Base-by-base conservation (phyloP, 2,329 filamentous ascomycete species). In the Onygena corvina region DNA sequence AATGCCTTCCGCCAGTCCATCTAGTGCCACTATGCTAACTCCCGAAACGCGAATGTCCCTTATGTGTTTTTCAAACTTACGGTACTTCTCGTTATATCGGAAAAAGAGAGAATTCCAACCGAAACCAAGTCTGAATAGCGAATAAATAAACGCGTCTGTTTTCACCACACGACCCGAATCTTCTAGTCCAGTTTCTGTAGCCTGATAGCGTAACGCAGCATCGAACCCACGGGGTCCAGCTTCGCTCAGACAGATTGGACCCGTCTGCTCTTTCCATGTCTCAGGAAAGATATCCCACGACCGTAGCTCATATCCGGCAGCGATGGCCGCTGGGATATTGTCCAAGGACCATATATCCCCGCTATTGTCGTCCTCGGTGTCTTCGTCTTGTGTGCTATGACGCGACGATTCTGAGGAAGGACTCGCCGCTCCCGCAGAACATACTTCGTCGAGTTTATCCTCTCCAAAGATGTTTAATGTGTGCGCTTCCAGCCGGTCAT, bases 31-130 rank as follows among this genome's bases (percentile, higher is more conserved):
- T n/a, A 68, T 59, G 52, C 73, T 78, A 29, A 71, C 60, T 2
- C 77, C 78, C 2, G 72, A 72, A 25, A 76, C 63, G 1, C 72
- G 64, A 1, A 72, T 63, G 48, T 72, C 63, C 3, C 64, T 57
- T 30, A 75, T 60, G 3, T 63, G 62, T 33, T 64, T 67, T 33
- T 66, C 63, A 47, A 72, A 71, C n/a, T 46, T 56, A 16, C 53
- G 57, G 3, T 56, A 57, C 42, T 60, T 52, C 44, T 62, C 57
- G 52, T 71, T 61, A 56, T 66, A 72, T 4, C 58, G 59, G 50
- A 71, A 71, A 49, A 71, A 62, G 4, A 64, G 56, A 5, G 70
- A 72, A 48, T 62, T 64, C 65, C 69, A 70, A 5, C 70, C 70
- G 16, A 72, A 56, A 11, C 64, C 66, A 16, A 71, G 62, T 30